Conservation (phyloP, 2,329 filamentous ascomycete species). For the Clonostachys rhizophaga region DNA sequence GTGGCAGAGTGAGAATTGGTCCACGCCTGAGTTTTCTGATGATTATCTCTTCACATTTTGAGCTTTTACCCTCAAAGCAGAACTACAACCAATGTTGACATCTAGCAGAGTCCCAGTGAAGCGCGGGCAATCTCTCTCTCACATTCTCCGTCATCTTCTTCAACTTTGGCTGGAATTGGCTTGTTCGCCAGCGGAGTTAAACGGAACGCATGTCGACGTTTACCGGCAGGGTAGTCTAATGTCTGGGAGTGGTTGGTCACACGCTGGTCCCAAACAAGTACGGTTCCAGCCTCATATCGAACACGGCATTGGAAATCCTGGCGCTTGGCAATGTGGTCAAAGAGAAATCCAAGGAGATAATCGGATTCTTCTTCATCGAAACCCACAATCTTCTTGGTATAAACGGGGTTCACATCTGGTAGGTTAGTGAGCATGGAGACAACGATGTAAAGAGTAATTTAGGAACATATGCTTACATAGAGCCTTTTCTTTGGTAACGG, state of each 20-base stretch:
- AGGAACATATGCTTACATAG: constrained; percentile 56
- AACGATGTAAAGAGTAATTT: constrained; percentile 50
- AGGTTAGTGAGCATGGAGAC: not conserved
- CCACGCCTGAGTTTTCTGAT: not conserved
- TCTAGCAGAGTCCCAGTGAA: not conserved
- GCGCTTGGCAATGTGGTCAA: constrained; percentile 31
- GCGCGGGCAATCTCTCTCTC: not conserved
- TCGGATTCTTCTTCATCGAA: constrained; percentile 80
- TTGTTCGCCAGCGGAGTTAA: constrained; percentile 72
- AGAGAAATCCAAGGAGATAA: constrained; percentile 62
- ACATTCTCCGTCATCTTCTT: constrained; percentile 1
- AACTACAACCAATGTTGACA: too few species aligned
- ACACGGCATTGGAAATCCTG: constrained; percentile 64
- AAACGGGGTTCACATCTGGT: not conserved
- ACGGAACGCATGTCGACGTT: constrained; percentile 59
- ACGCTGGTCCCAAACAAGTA: constrained; percentile 78
- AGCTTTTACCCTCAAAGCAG: not conserved
- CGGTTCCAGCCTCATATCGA: constrained; percentile 68
- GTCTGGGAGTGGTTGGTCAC: constrained; percentile 71
- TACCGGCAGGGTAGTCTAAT: constrained; percentile 41
- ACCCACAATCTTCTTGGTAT: constrained; percentile 68
- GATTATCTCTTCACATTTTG: not conserved
- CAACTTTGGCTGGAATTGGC: not conserved
- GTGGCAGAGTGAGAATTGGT: not conserved
- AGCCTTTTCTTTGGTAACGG: constrained; percentile 72